Percentiles rank a stretch among this genome's conserved stretches.
phyloP scores from a whole-genome alignment of 192 early-diverging fungal species.

The Podila horticola region DNA sequence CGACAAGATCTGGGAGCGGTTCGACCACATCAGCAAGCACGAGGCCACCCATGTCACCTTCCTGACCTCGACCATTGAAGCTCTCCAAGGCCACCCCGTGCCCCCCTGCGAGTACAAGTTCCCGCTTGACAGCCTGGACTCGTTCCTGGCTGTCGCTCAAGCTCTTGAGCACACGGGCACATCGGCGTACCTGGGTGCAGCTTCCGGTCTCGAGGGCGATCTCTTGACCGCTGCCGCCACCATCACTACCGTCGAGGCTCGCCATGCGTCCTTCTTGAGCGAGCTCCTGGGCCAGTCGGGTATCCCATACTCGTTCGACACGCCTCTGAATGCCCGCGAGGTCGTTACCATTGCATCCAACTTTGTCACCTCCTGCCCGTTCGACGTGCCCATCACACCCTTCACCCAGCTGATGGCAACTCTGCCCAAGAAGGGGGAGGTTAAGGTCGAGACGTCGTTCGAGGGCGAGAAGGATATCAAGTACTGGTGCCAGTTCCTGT shows the following conservation, averaged over 20 bases:
- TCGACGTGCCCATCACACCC: conserved; percentile 7
- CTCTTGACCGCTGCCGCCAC: too few species aligned
- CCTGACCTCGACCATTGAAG: conserved; percentile 24
- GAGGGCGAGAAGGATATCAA: not conserved
- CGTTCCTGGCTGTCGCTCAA: conserved; percentile 58
- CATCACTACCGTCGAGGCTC: too few species aligned
- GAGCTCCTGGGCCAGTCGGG: too few species aligned
- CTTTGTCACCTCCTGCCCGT: conserved; percentile 19
- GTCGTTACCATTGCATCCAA: conserved; percentile 12
- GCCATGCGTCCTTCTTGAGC: too few species aligned
- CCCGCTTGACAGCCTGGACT: conserved; percentile 48
- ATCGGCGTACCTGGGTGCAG: conserved; percentile 59
- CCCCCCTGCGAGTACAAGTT: conserved; percentile 27
- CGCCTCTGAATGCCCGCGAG: conserved; percentile 3
- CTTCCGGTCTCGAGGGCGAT: too few species aligned
- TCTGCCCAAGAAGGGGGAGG: not conserved
- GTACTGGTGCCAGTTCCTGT: conserved; percentile 38
- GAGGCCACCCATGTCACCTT: conserved; percentile 17
- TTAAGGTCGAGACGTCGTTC: conserved; percentile 16
- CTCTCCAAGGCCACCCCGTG: conserved; percentile 15
- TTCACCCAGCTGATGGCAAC: conserved; percentile 15
- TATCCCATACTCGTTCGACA: too few species aligned
- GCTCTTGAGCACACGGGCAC: conserved; percentile 61
- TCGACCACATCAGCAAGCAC: conserved; percentile 24
- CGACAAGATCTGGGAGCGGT: conserved; percentile 10